Percentiles rank a stretch among this genome's conserved stretches.
Evolutionary conservation across 805 yeast species (phyloP).

Genomic region (Jamesozyma hellenica): DNA sequence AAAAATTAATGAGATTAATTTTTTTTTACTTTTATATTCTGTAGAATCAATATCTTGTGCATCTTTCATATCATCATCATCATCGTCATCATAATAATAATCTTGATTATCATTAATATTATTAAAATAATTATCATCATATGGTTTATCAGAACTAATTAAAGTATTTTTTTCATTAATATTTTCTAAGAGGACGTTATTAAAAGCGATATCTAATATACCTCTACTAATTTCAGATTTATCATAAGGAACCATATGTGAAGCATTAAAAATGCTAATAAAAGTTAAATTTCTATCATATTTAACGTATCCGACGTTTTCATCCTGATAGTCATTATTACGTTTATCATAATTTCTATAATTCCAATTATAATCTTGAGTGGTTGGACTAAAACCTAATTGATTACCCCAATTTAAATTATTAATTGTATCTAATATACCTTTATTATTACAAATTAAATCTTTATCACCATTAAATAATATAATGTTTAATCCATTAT

Average conservation of each 20-base stretch:
- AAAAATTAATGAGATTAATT: neutral
- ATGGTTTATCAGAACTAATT: slow-evolving; percentile 29
- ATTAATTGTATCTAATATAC: slow-evolving; percentile 58
- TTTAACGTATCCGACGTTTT: slow-evolving; percentile 36
- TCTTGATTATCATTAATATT: neutral
- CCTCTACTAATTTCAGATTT: slow-evolving; percentile 60
- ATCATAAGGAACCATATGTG: slow-evolving; percentile 94
- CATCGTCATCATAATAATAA: slow-evolving; percentile 3
- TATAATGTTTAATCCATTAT: slow-evolving; percentile 46
- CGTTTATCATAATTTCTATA: slow-evolving; percentile 4
- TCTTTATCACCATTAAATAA: slow-evolving; percentile 85
- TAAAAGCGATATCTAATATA: slow-evolving; percentile 44
- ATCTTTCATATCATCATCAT: slow-evolving; percentile 3
- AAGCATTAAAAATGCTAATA: slow-evolving; percentile 60
- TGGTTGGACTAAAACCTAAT: slow-evolving; percentile 26
- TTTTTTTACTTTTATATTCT: slow-evolving; percentile 8
- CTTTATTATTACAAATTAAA: slow-evolving; percentile 73
- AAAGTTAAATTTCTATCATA: slow-evolving; percentile 68
- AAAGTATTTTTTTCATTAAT: slow-evolving; percentile 43
- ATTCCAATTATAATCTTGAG: slow-evolving; percentile 35
- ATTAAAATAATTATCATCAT: slow-evolving; percentile 37
- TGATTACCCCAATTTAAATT: slow-evolving; percentile 56
- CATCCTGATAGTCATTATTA: slow-evolving; percentile 20
- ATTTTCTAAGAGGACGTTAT: slow-evolving; percentile 44
- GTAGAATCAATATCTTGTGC: slow-evolving; percentile 2